Evolutionary conservation across 768 basidiomycete species (phyloP).

Genomic region (Inosperma sp.): DNA sequence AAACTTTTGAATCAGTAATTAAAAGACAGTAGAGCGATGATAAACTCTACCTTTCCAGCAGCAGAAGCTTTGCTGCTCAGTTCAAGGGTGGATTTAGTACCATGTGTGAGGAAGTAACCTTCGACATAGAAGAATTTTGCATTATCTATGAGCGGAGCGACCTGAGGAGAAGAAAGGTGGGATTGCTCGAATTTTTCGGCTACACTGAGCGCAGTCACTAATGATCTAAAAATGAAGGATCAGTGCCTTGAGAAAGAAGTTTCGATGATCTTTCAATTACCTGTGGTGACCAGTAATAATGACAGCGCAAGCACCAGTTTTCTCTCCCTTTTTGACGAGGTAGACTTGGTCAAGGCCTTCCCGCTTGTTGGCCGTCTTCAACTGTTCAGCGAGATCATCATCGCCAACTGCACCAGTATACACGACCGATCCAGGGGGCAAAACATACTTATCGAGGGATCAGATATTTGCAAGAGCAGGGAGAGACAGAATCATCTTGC

Average conservation of each 20-base stretch:
- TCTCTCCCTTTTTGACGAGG: slow-evolving; percentile 77
- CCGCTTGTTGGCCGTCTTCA: slow-evolving; percentile 84
- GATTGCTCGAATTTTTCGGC: slow-evolving; percentile 86
- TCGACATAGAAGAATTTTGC: slow-evolving; percentile 93
- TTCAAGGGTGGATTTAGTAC: slow-evolving; percentile 62
- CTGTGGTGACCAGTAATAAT: slow-evolving; percentile 90
- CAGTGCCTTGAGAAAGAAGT: not conserved
- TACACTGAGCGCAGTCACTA: slow-evolving; percentile 85
- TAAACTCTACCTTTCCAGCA: slow-evolving; percentile 59
- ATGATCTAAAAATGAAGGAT: slow-evolving; percentile 50
- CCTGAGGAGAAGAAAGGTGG: slow-evolving; percentile 70
- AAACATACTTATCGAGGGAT: slow-evolving; percentile 65
- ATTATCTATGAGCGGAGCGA: slow-evolving; percentile 70
- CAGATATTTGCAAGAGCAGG: slow-evolving; percentile 13
- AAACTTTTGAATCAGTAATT: not conserved
- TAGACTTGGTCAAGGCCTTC: slow-evolving; percentile 89
- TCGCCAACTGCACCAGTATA: slow-evolving; percentile 94
- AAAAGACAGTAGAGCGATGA: not conserved
- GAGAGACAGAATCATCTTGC: slow-evolving; percentile 23
- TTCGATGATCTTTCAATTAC: slow-evolving; percentile 37
- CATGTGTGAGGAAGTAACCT: slow-evolving; percentile 97
- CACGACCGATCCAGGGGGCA: slow-evolving; percentile 84
- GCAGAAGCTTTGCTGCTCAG: slow-evolving; percentile 74
- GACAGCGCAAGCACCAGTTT: slow-evolving; percentile 96
- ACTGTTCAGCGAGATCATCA: slow-evolving; percentile 86